Conservation (phyloP, 2,329 filamentous ascomycete genomes). For the Fusarium kyushuense region DNA sequence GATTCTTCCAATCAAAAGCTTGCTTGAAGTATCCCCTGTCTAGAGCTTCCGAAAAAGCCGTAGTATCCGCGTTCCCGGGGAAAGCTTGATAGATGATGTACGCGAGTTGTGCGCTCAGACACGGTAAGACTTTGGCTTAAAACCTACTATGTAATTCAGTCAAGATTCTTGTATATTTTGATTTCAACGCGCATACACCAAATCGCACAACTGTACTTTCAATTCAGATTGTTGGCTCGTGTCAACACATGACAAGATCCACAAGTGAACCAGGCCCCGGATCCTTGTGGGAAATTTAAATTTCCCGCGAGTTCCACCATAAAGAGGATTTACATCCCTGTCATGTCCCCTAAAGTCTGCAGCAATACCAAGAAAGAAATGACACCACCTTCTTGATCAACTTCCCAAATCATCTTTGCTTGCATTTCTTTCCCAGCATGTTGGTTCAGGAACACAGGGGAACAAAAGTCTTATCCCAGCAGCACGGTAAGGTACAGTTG, state of each 20-base stretch:
- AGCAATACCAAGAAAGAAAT: background rate
- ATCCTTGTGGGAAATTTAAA: background rate
- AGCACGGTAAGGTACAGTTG: background rate
- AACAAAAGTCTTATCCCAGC: background rate
- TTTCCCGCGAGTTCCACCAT: background rate
- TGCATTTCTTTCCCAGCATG: background rate
- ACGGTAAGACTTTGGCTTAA: background rate
- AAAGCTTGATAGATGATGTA: background rate
- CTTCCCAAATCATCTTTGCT: background rate
- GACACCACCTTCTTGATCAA: background rate
- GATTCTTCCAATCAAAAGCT: background rate
- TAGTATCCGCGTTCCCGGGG: background rate
- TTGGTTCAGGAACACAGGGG: conserved; percentile 10
- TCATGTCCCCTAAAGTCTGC: background rate
- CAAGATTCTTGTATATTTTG: background rate
- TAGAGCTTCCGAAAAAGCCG: conserved; percentile 1
- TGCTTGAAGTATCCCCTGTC: background rate
- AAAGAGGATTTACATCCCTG: conserved; percentile 12
- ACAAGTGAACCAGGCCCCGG: background rate
- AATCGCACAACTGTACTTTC: background rate
- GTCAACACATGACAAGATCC: background rate
- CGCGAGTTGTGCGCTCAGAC: background rate
- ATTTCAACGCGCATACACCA: background rate
- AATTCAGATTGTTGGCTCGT: background rate
- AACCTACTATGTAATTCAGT: no score